Percentiles rank a stretch among this genome's conserved stretches.
phyloP scores from a whole-genome alignment of 2,329 filamentous ascomycete species.

The Neurospora sp. region DNA sequence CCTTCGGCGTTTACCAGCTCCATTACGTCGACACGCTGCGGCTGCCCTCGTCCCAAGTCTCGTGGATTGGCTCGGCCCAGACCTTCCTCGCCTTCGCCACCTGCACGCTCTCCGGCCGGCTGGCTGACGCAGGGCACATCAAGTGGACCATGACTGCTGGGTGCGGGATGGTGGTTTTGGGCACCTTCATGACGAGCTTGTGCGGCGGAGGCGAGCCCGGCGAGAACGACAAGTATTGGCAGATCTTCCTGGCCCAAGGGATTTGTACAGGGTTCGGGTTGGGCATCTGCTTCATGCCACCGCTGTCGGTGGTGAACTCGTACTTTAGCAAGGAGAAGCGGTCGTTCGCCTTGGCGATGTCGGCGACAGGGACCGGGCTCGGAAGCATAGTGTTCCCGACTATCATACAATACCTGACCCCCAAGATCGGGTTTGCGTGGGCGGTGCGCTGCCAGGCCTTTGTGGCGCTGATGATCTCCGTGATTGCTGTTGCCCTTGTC shows the following conservation, averaged over 20 bases:
- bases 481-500: slow-evolving; percentile 31
- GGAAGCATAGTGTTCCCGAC: slow-evolving; percentile 57
- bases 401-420: slow-evolving; percentile 47
- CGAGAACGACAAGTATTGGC: slow-evolving; percentile 32
- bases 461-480: slow-evolving; percentile 40
- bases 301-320: slow-evolving; percentile 41
- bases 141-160: slow-evolving; percentile 31
- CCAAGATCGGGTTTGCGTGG: slow-evolving; percentile 55
- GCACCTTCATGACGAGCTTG: slow-evolving; percentile 38
- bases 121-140: slow-evolving; percentile 41
- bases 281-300: slow-evolving; percentile 45
- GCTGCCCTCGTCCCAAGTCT: slow-evolving; percentile 27
- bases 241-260: slow-evolving; percentile 45
- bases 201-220: slow-evolving; percentile 15
- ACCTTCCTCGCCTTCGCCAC: slow-evolving; percentile 40
- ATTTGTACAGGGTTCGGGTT: slow-evolving; percentile 44
- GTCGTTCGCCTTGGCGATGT: slow-evolving; percentile 48
- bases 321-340: slow-evolving; percentile 46
- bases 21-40: slow-evolving; percentile 30
- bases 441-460: slow-evolving; percentile 53
- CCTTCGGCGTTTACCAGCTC: slow-evolving; percentile 40
- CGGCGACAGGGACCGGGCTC: slow-evolving; percentile 49
- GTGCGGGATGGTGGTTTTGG: slow-evolving; percentile 32
- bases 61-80: slow-evolving; percentile 43
- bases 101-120: slow-evolving; percentile 37